Base-by-base conservation (phyloP, 2,329 filamentous ascomycete genomes). In the Pseudocercospora eumusae region DNA sequence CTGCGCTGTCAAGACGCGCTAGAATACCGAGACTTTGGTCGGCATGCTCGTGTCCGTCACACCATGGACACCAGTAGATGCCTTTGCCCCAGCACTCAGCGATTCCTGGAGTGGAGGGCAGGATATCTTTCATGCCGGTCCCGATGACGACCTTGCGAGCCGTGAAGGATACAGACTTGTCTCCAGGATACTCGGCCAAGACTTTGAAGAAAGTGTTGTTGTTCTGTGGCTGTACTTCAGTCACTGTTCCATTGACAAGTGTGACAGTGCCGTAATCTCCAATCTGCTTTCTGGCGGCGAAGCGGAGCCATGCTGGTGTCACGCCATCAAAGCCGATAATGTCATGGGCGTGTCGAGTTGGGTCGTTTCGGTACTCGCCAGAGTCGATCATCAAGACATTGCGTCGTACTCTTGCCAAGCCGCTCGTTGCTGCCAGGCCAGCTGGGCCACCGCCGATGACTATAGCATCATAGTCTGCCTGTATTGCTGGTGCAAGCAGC, bases 51-150 rank as follows among this genome's bases (percentile, higher is more conserved):
- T 63, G 64, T n/a, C 68, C 68, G 27, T 70, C 68, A 53, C 68
- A 69, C 57, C 67, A 68, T 3, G 64, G 63, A 57, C 68, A 70
- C 61, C 68, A 66, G 45, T 69, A 70, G 42, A 70, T 69, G 28
- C 63, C 65, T n/a, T 58, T 47, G n/a, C 64, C 66, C 69, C 69
- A 70, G 40, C 66, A 65, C 28, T 68, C 69, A 4, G n/a, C 25
- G 27, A 68, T 66, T 9, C 69, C 69, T 20, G 63, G 56, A 15
- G 68, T 58, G 33, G 64, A 58, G 5, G 69, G 68, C 3, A 70
- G 60, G 15, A 64, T 44, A 36, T 71, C 69, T 40, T 63, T 61
- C 33, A 63, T 60, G 21, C 68, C 69, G 15, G 64, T 70, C 27
- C 64, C 69, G 27, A 71, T 59, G 3, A 69, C 56, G 18, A 71